phyloP scores from a whole-genome alignment of 1,284 basidiomycete genomes.

The Trametes polyzona region DNA sequence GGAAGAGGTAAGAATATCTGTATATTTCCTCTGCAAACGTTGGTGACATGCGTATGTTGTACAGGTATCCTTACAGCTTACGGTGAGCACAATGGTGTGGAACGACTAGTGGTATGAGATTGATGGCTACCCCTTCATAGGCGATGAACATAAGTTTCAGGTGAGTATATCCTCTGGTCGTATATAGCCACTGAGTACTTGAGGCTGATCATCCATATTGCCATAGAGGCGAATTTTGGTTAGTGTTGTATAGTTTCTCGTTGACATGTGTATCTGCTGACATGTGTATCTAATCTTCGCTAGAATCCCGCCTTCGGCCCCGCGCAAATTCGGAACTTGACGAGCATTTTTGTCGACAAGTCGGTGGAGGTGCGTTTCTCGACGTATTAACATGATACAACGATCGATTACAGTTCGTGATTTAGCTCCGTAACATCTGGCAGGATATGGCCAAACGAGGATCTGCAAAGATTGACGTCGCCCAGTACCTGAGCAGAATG shows the following conservation, averaged over 20 bases:
- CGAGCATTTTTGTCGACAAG: constrained; percentile 57
- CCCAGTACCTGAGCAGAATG: constrained; percentile 44
- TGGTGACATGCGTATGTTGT: neutral
- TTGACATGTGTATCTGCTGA: neutral
- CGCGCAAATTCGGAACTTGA: constrained; percentile 56
- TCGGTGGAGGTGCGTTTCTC: constrained; percentile 43
- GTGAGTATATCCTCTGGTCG: neutral
- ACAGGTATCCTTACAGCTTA: constrained; percentile 5
- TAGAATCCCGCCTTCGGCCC: constrained; percentile 65
- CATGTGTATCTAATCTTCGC: no score
- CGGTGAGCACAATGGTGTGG: neutral
- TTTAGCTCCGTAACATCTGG: constrained; percentile 38
- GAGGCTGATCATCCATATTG: neutral
- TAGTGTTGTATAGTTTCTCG: neutral
- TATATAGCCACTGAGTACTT: neutral
- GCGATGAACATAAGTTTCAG: constrained; percentile 20
- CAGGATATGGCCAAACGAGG: constrained; percentile 12
- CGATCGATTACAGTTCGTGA: neutral
- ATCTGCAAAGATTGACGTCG: constrained; percentile 42
- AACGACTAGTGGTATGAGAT: neutral
- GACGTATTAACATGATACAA: neutral
- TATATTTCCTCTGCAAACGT: no score
- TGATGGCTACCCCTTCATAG: neutral
- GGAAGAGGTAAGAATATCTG: constrained; percentile 38
- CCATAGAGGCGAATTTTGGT: constrained; percentile 17